A percentile compares a stretch with the other conserved stretches of the same genome.
Evolutionary conservation across 805 yeast species (phyloP).

Genomic region (Dipodascus albidus): DNA sequence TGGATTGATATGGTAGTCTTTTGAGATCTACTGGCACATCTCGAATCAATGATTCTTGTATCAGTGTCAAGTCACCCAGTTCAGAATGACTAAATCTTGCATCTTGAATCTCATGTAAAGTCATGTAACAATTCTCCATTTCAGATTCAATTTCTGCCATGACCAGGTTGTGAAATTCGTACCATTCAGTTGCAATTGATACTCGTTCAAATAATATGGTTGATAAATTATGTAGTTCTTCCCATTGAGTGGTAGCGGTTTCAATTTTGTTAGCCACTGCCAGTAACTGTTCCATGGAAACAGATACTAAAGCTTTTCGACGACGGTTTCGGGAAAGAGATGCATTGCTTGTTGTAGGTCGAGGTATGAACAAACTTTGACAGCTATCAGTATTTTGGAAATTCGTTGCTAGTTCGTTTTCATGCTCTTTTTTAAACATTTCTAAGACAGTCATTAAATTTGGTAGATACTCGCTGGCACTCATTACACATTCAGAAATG

Average conservation of each 20-base stretch:
- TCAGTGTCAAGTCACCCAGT: background rate
- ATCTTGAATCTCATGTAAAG: slow-evolving; percentile 16
- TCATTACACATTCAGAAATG: slow-evolving; percentile 11
- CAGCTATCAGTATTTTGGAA: background rate
- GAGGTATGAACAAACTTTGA: background rate
- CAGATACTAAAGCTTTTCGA: background rate
- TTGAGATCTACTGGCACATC: background rate
- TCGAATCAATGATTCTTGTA: background rate
- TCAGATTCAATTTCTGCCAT: slow-evolving; percentile 17
- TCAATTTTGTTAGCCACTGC: slow-evolving; percentile 14
- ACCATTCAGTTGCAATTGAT: slow-evolving; percentile 20
- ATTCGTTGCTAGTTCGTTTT: background rate
- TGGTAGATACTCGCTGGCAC: slow-evolving; percentile 15
- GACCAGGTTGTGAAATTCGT: slow-evolving; percentile 17
- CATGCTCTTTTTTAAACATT: slow-evolving; percentile 3
- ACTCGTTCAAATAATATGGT: slow-evolving; percentile 12
- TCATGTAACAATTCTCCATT: slow-evolving; percentile 11
- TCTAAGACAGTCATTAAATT: slow-evolving; percentile 15
- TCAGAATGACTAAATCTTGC: background rate
- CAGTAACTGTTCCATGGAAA: slow-evolving; percentile 3
- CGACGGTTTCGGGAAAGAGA: background rate
- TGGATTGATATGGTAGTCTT: slow-evolving; percentile 12
- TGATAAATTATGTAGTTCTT: slow-evolving; percentile 10
- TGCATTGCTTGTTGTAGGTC: background rate
- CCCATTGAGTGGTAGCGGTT: slow-evolving; percentile 13